Conservation (phyloP, 2,329 filamentous ascomycete species). For the Metarhizium robertsii region DNA sequence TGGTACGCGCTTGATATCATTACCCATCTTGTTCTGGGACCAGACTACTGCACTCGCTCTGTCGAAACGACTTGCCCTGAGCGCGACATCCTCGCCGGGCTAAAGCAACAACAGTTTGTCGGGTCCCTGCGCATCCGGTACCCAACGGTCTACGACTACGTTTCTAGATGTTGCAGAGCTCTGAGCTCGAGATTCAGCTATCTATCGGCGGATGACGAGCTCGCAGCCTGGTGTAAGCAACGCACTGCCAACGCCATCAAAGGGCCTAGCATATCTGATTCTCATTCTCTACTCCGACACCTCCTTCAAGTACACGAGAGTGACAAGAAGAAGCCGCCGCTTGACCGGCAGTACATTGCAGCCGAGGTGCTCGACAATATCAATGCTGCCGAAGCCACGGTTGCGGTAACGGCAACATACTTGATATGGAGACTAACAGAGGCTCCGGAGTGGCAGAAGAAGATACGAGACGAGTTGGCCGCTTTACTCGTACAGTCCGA, state of each 20-base stretch:
- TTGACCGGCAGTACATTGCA: constrained; percentile 3
- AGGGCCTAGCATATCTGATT: background rate
- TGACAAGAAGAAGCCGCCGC: background rate
- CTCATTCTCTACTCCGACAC: constrained; percentile 1
- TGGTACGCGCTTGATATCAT: constrained; percentile 7
- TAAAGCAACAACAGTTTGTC: constrained; percentile 5
- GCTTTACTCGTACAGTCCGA: constrained; percentile 1
- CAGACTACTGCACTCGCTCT: background rate
- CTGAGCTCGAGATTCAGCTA: background rate
- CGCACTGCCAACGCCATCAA: constrained; percentile 2
- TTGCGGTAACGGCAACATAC: constrained; percentile 6
- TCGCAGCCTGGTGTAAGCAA: constrained; percentile 2
- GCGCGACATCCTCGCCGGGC: constrained; percentile 1
- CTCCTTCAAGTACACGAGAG: background rate
- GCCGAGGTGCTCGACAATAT: constrained; percentile 7
- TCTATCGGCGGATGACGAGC: constrained; percentile 4
- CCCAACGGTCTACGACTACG: background rate
- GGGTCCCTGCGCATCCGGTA: constrained; percentile 1
- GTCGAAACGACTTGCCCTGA: constrained; percentile 2
- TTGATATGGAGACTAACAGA: constrained; percentile 5
- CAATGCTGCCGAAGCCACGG: constrained; percentile 6
- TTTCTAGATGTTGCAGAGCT: background rate
- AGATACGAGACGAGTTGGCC: constrained; percentile 4
- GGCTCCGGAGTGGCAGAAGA: constrained; percentile 4
- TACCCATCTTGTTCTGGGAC: constrained; percentile 3